Base-by-base conservation (phyloP, 73 alveolate species). In the Blepharisma japonicum region DNA sequence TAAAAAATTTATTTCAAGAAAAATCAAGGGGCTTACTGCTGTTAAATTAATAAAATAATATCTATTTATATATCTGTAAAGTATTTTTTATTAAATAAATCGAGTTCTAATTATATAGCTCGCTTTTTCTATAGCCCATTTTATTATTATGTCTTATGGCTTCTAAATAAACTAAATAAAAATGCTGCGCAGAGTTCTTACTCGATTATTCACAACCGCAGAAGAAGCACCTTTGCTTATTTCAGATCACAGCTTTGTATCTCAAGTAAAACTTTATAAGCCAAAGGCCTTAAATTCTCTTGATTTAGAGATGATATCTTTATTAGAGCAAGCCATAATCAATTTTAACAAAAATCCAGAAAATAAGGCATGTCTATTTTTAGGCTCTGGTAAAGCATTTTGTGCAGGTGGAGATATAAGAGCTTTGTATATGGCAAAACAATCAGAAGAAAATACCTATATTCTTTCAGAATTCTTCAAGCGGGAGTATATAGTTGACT, bases 351-450 rank as follows among this genome's bases (percentile, higher is more conserved):
- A 6, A n/a, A 54, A 55, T 32, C 25, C 56, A 83, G 14, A 51
- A 53, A 18, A 90, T 93, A n/a, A 55, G 92, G 46, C 94, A 85
- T 25, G 89, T 91, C 9, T 55, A 86, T 71, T 83, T 92, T 21
- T 55, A 80, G 9, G 94, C 97, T 77, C 97, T 6, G 97, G 93
- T 47, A 90, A 92, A 67, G 96, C 97, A 14, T 92, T 94, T 80
- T 94, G 99, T 85, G 97, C 99, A 14, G 99, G 99, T 7, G 99
- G 99, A 39, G 97, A 94, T 67, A 81, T 94, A 14, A 81, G 80
- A 23, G 51, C 86, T 14, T 81, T 92, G 38, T 91, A 90, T 49
- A 84, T 74, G 42, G 94, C 98, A 9, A 84, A 79, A 39, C 71
- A 68, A 32, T 32, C 42, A 9, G 86, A 83, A n/a, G 86, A 81